Conservation (phyloP, 2,329 filamentous ascomycete species). For the Nigrospora osmanthi region DNA sequence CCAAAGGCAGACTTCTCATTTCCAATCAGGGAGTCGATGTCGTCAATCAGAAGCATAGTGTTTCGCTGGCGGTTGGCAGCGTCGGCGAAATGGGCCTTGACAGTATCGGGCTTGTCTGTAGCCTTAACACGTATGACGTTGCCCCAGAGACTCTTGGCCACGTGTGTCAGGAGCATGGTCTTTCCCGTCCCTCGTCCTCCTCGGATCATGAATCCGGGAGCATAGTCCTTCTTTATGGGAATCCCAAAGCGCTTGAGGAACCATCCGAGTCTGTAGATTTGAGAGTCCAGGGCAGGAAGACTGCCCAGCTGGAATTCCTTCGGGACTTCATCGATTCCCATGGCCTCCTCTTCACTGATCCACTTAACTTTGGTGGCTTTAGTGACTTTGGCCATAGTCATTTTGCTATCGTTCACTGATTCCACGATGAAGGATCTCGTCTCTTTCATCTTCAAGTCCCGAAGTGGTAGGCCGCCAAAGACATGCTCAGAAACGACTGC, state of each 20-base stretch:
- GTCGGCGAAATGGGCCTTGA: slow-evolving; percentile 63
- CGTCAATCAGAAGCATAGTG: slow-evolving; percentile 72
- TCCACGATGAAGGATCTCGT: slow-evolving; percentile 53
- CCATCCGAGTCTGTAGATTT: slow-evolving; percentile 58
- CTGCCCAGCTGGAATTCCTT: slow-evolving; percentile 37
- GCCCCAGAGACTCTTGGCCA: slow-evolving; percentile 64
- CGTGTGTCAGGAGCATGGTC: slow-evolving; percentile 60
- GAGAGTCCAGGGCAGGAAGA: slow-evolving; percentile 61
- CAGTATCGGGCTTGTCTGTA: slow-evolving; percentile 46
- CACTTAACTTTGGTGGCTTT: slow-evolving; percentile 29
- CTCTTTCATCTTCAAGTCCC: slow-evolving; percentile 38
- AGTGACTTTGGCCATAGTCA: slow-evolving; percentile 36
- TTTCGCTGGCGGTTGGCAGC: slow-evolving; percentile 59
- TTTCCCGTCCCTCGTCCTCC: slow-evolving; percentile 84
- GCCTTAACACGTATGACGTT: slow-evolving; percentile 55
- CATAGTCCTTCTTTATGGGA: slow-evolving; percentile 22
- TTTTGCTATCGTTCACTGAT: slow-evolving; percentile 44
- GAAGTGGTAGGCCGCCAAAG: slow-evolving; percentile 63
- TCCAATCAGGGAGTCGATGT: slow-evolving; percentile 54
- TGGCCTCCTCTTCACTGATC: slow-evolving; percentile 19
- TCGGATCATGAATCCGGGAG: slow-evolving; percentile 63
- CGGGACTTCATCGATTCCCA: slow-evolving; percentile 8
- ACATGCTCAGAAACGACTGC: slow-evolving; percentile 59
- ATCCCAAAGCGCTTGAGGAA: slow-evolving; percentile 46
- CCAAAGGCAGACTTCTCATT: slow-evolving; percentile 39